Evolutionary conservation across 1,284 basidiomycete genomes (phyloP).

Genomic region (Thecaphora thlaspeos): DNA sequence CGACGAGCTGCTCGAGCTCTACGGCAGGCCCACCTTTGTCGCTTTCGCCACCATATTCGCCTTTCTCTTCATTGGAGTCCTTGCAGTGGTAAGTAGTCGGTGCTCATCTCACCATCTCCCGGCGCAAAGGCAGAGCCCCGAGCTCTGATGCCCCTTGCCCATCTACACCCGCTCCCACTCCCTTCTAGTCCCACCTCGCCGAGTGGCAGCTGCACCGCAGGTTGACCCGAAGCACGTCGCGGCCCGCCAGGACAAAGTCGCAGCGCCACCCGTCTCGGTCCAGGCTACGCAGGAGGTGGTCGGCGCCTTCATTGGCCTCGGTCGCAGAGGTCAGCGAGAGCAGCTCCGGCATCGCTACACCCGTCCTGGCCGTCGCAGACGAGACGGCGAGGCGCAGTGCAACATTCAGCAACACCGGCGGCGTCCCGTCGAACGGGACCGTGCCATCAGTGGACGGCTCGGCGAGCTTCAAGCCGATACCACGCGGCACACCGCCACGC

Average conservation of each 20-base stretch:
- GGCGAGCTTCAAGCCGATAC: no score
- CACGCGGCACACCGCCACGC: no score
- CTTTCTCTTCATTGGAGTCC: constrained; percentile 66
- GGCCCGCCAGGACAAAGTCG: constrained; percentile 13
- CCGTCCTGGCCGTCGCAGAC: constrained; percentile 35
- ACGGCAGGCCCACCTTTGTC: constrained; percentile 76
- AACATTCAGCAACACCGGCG: background rate
- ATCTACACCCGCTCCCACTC: background rate
- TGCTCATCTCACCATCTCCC: no score
- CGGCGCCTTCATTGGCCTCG: constrained; percentile 50
- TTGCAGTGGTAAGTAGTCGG: constrained; percentile 31
- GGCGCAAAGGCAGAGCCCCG: no score
- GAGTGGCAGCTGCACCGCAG: constrained; percentile 53
- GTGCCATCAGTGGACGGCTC: no score
- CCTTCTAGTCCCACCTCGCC: constrained; percentile 33
- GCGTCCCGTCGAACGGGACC: background rate
- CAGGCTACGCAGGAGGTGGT: constrained; percentile 28
- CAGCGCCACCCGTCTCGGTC: constrained; percentile 8
- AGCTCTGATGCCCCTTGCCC: background rate
- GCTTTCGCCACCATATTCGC: constrained; percentile 67
- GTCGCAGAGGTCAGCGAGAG: constrained; percentile 55
- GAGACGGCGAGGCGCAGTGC: constrained; percentile 16
- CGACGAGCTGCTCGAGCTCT: constrained; percentile 78
- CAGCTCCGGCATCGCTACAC: constrained; percentile 52
- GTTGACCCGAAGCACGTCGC: constrained; percentile 16